These are phyloP conservation scores for Phaeotremella skinneri DNA, from an alignment of 768 basidiomycete species.

Conservation along the genomic window DNA sequence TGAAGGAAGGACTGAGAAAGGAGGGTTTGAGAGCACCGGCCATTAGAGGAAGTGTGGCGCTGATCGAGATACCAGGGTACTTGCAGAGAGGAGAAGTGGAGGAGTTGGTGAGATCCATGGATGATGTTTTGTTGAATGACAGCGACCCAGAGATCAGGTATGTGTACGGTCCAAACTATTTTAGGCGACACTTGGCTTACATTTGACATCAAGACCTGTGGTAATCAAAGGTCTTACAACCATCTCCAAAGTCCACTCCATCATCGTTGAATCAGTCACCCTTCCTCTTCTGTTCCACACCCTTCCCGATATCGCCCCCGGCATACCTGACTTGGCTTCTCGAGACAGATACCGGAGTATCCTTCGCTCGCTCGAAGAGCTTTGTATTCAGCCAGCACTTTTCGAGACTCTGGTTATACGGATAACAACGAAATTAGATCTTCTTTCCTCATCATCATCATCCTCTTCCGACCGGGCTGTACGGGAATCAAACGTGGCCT, in stretches of 20 bases:
- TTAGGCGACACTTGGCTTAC: constrained; percentile 7
- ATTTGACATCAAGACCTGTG: constrained; percentile 29
- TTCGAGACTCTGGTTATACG: constrained; percentile 81
- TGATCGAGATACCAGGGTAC: constrained; percentile 65
- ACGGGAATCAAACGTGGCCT: constrained; percentile 66
- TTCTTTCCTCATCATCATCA: constrained; percentile 40
- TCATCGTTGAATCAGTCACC: constrained; percentile 67
- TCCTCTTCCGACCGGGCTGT: constrained; percentile 17
- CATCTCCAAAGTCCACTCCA: constrained; percentile 58
- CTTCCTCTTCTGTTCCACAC: constrained; percentile 75
- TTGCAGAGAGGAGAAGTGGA: constrained; percentile 71
- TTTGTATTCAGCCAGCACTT: constrained; percentile 72
- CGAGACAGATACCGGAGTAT: constrained; percentile 67
- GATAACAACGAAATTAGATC: constrained; percentile 70
- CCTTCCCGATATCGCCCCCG: constrained; percentile 68
- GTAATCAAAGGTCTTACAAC: constrained; percentile 45
- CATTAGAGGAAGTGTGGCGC: constrained; percentile 36
- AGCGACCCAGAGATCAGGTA: constrained; percentile 58
- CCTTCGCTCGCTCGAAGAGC: constrained; percentile 65
- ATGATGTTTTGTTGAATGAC: constrained; percentile 63
- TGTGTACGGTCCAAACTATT: constrained; percentile 5
- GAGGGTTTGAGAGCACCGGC: constrained; percentile 33
- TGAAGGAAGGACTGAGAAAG: constrained; percentile 42
- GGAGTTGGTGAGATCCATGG: constrained; percentile 72
- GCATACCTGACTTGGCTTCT: constrained; percentile 58